Evolutionary conservation across 2,329 filamentous ascomycete genomes (phyloP).

Genomic region (Westerdykella aurantiaca): DNA sequence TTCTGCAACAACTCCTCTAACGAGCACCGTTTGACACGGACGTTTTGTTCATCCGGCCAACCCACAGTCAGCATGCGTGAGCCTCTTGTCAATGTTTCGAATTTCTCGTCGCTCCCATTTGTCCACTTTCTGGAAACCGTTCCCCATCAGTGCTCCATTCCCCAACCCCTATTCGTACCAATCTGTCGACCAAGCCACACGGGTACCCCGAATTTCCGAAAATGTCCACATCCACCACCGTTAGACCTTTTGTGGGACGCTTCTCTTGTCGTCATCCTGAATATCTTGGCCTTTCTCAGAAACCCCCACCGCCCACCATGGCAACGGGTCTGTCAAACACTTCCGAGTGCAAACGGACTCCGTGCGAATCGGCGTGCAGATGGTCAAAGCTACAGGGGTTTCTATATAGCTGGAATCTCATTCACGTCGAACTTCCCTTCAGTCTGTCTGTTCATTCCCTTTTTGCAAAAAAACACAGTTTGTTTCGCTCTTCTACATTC

Average conservation of each 20-base stretch:
- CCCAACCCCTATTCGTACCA: no score
- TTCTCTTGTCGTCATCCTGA: constrained; percentile 4
- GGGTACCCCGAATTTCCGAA: constrained; percentile 3
- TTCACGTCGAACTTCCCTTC: constrained; percentile 2
- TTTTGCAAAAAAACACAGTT: constrained; percentile 4
- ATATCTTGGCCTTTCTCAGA: not conserved
- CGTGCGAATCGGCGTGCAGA: not conserved
- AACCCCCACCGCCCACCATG: not conserved
- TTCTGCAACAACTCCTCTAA: constrained; percentile 15
- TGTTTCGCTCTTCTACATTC: constrained; percentile 12
- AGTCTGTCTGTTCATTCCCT: constrained; percentile 3
- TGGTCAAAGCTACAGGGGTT: constrained; percentile 4
- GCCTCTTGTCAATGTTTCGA: not conserved
- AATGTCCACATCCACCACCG: constrained; percentile 7
- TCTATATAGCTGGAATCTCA: constrained; percentile 3
- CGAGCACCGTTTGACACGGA: constrained; percentile 17
- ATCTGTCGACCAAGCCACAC: not conserved
- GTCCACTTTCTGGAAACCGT: constrained; percentile 2
- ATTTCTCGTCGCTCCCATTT: constrained; percentile 8
- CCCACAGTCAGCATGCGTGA: not conserved
- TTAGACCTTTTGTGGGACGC: constrained; percentile 13
- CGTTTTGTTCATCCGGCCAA: constrained; percentile 3
- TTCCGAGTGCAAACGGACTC: not conserved
- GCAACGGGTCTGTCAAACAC: constrained; percentile 1
- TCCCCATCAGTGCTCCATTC: no score